phyloP scores from a whole-genome alignment of 495 filamentous ascomycete genomes.

The Glonium stellatum region DNA sequence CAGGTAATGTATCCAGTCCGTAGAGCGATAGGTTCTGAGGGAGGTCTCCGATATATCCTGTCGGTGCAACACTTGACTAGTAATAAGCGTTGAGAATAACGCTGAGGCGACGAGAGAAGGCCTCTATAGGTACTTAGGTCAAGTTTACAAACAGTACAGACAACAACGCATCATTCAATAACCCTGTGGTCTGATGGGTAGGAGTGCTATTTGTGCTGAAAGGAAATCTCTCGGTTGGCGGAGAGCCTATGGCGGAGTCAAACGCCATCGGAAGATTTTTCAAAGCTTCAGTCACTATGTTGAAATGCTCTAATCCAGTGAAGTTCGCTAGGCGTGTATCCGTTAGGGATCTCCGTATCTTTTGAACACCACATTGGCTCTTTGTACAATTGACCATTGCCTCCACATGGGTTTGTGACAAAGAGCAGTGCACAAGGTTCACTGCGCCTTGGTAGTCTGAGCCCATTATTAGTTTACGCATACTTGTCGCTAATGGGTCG shows the following conservation, averaged over 20 bases:
- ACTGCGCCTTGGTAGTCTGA: background rate
- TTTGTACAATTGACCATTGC: constrained; percentile 11
- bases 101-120: constrained; percentile 19
- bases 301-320: constrained; percentile 16
- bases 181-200: background rate
- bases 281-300: background rate
- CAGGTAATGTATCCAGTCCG: constrained; percentile 24
- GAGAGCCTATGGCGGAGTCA: background rate
- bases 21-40: constrained; percentile 20
- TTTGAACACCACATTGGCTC: constrained; percentile 10
- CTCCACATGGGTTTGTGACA: constrained; percentile 18
- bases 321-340: constrained; percentile 6
- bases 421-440: constrained; percentile 15
- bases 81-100: constrained; percentile 25
- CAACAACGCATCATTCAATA: background rate
- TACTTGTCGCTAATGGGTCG: background rate
- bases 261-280: constrained; percentile 3
- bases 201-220: constrained; percentile 12
- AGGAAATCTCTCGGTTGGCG: constrained; percentile 16
- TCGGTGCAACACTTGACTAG: constrained; percentile 14
- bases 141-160: constrained; percentile 4
- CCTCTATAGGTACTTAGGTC: constrained; percentile 6
- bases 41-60: constrained; percentile 11
- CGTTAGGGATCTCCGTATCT: constrained; percentile 13
- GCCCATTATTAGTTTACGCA: background rate